phyloP scores from a whole-genome alignment of 495 filamentous ascomycete genomes.

The Neurospora intermedia region DNA sequence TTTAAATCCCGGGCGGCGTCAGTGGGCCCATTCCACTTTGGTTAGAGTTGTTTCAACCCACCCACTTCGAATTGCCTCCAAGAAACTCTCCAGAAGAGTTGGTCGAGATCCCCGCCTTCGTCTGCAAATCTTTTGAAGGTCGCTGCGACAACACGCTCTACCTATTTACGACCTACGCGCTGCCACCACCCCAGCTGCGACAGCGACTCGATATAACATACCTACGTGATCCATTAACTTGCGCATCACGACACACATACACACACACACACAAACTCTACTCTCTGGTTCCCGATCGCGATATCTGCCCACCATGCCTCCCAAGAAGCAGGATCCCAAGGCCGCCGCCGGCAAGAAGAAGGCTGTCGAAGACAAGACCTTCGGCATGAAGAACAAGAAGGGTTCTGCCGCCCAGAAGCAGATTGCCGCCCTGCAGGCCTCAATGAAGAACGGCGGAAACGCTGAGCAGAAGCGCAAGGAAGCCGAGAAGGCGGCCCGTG shows the following conservation, averaged over 20 bases:
- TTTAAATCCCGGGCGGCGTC: not conserved
- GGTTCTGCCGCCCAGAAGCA: conserved; percentile 77
- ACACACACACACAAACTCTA: not conserved
- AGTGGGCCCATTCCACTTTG: not conserved
- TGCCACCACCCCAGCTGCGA: not conserved
- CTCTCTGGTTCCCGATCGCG: not conserved
- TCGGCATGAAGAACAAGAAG: conserved; percentile 99
- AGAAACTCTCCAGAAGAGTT: not conserved
- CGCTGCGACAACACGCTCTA: not conserved
- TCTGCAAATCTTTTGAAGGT: not conserved
- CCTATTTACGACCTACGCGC: not conserved
- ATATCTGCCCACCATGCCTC: conserved; percentile 61
- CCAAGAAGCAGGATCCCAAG: conserved; percentile 65
- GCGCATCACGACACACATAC: not conserved
- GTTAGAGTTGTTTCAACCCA: not conserved
- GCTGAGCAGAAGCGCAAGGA: conserved; percentile 81
- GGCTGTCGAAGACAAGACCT: conserved; percentile 85
- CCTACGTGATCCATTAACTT: not conserved
- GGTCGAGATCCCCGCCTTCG: not conserved
- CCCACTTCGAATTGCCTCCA: not conserved
- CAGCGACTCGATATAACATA: not conserved
- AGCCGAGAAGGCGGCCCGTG: conserved; percentile 75
- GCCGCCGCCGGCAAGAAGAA: conserved; percentile 41
- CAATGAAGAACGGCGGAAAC: conserved; percentile 58
- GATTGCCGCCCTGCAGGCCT: conserved; percentile 68